These are phyloP conservation scores for Globisporangium splendens DNA, from an alignment of 352 stramenopile species.

Conservation along the genomic window DNA sequence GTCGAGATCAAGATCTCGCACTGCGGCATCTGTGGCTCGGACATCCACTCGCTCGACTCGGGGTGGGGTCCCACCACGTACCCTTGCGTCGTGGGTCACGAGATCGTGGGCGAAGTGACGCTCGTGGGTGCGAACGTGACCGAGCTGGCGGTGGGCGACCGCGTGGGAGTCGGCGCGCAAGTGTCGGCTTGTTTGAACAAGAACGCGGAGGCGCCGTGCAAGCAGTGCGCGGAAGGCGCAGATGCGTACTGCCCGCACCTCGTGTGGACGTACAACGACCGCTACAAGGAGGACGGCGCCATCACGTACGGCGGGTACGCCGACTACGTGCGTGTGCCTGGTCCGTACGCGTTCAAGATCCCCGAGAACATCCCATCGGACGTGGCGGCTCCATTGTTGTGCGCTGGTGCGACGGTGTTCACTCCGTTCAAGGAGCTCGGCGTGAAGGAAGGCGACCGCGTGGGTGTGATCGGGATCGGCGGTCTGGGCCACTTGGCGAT, in stretches of 20 bases:
- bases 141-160: slow-evolving; percentile 65
- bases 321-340: slow-evolving; percentile 56
- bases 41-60: slow-evolving; percentile 47
- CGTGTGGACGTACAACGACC: slow-evolving; percentile 48
- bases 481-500: slow-evolving; percentile 83
- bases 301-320: slow-evolving; percentile 60
- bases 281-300: slow-evolving; percentile 30
- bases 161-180: slow-evolving; percentile 77
- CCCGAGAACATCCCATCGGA: slow-evolving; percentile 59
- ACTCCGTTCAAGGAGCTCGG: slow-evolving; percentile 56
- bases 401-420: slow-evolving; percentile 82
- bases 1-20: slow-evolving; percentile 63
- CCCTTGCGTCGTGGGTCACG: slow-evolving; percentile 43
- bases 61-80: slow-evolving; percentile 42
- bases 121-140: slow-evolving; percentile 38
- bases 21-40: slow-evolving; percentile 54
- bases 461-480: slow-evolving; percentile 79
- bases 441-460: slow-evolving; percentile 39
- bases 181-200: slow-evolving; percentile 64
- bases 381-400: slow-evolving; percentile 65
- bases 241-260: slow-evolving; percentile 58
- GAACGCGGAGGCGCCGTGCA: slow-evolving; percentile 45
- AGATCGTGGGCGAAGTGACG: slow-evolving; percentile 54
- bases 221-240: slow-evolving; percentile 41
- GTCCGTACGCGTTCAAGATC: slow-evolving; percentile 70